Evolutionary conservation across 495 filamentous ascomycete genomes (phyloP), one percentile per base, ranked within the genome.

Genomic region (Cetradonia linearis): DNA sequence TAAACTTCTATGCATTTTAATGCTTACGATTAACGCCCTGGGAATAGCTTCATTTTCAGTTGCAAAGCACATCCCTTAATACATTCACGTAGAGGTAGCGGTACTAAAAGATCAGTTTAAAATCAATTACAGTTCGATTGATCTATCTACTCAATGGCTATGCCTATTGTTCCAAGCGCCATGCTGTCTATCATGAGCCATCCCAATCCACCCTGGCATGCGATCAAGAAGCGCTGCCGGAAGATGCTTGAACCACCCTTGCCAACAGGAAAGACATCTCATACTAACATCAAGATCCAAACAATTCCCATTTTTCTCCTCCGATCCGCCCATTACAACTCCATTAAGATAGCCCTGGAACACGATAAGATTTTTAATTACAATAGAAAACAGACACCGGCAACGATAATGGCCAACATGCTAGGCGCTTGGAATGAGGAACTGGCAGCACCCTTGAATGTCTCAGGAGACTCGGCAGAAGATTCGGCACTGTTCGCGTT

Each of bases 381-480:
- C 13, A 61, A 18, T 8, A 61, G 10, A 5, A 61, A n/a, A n/a
- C n/a, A n/a, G n/a, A 16, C 11, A 18, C 38, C 28, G 5, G 48
- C 27, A 25, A 46, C 6, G 31, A 25, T 10, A 7, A 55, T 31
- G 13, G 50, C 50, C 23, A 18, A 33, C 20, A 61, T n/a, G 38
- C 37, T 37, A 16, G 59, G 52, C 16, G 38, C 59, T 33, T 44
- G 42, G 59, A 47, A 34, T 23, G 49, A 25, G 31, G 50, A 34
- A 20, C 42, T 46, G n/a, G 59, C 59, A 48, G n/a, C 49, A 37
- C 59, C 59, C 28, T 23, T 23, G 49, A 61, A 61, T 31, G 59
- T 1, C 33, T 34, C 28, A 33, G 31, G 20, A 55, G 49, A 55
- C 25, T 48, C 48, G 1, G 14, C 33, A 8, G 59, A 30, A 48